Base-by-base conservation (phyloP, 371 early-diverging fungal species). In the Mucor saturninus region DNA sequence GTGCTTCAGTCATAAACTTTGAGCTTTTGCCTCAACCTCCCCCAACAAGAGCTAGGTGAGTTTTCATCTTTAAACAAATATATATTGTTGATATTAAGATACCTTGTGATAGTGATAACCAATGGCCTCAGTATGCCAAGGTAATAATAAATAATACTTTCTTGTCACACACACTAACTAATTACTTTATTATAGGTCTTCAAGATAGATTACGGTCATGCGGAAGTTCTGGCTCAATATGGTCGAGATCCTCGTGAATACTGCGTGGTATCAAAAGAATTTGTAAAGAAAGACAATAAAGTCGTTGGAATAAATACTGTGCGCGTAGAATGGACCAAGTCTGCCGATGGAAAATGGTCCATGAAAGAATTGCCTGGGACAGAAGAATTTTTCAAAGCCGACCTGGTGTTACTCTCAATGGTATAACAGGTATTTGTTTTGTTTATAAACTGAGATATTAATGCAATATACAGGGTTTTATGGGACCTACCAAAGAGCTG, bases 111-210 rank as follows among this genome's bases (percentile, higher is more conserved):
- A 72, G 72, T 48, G 95, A 95, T 66, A 98, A 97, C 84, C 96
- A 97, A 56, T 98, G 98, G 98, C 98, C 98, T 14, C 90, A 94
- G 71, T 97, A 87, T 86, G 91, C 95, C 35, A 88, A 94, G 30
- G 50, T 50, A 50, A 10, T 13, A 14, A 14, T 4, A 42, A 14
- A 10, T n/a, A 42, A 5, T 11, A 14, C 4, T 42, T 42, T 9
- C 4, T 42, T 42, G 10, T 42, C n/a, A 42, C 43, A 14, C n/a
- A 4, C 11, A 11, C 43, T n/a, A n/a, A 14, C n/a, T 13, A 42
- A 14, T 42, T 14, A 5, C 43, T 4, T 10, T 42, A 10, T 4
- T 3, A n/a, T 42, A 42, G 43, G 91, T 93, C 14, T 95, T 94
- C 89, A 90, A 89, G 80, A 89, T 96, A 29, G 97, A 97, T 77